These are phyloP conservation scores for Lactarius psammicola DNA, from an alignment of 768 basidiomycete genomes.

Conservation along the genomic window DNA sequence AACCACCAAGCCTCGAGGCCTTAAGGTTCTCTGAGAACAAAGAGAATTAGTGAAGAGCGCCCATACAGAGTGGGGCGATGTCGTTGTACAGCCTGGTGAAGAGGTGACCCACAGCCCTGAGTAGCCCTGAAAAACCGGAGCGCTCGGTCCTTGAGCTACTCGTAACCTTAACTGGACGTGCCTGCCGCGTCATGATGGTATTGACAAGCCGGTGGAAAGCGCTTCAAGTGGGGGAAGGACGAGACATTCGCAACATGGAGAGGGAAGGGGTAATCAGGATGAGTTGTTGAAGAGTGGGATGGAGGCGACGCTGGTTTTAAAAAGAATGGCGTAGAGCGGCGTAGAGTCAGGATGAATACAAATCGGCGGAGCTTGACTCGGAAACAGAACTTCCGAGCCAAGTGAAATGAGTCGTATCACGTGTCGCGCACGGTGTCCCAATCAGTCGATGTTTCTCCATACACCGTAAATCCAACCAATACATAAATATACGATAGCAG, in stretches of 20 bases:
- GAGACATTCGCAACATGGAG: background rate
- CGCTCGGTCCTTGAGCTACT: background rate
- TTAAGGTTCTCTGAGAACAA: background rate
- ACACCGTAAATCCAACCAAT: conserved; percentile 6
- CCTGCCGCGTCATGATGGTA: background rate
- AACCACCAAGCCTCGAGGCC: conserved; percentile 1
- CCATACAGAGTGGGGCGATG: background rate
- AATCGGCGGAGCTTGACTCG: conserved; percentile 10
- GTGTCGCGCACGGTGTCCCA: conserved; percentile 3
- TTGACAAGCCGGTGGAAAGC: background rate
- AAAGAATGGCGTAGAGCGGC: background rate
- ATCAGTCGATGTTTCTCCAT: background rate
- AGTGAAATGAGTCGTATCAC: conserved; percentile 11
- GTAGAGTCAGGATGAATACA: conserved; percentile 19
- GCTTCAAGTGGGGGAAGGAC: background rate
- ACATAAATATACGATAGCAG: background rate
- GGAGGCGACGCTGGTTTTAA: background rate
- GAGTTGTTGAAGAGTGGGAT: background rate
- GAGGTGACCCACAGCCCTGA: conserved; percentile 8
- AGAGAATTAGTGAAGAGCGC: background rate
- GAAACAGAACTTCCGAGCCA: too few species aligned
- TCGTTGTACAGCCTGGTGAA: background rate
- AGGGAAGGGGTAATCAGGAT: background rate
- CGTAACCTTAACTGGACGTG: background rate
- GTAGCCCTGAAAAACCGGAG: conserved; percentile 9